Conservation (phyloP, 305 asterid species). For the Fraxinus nigra region DNA sequence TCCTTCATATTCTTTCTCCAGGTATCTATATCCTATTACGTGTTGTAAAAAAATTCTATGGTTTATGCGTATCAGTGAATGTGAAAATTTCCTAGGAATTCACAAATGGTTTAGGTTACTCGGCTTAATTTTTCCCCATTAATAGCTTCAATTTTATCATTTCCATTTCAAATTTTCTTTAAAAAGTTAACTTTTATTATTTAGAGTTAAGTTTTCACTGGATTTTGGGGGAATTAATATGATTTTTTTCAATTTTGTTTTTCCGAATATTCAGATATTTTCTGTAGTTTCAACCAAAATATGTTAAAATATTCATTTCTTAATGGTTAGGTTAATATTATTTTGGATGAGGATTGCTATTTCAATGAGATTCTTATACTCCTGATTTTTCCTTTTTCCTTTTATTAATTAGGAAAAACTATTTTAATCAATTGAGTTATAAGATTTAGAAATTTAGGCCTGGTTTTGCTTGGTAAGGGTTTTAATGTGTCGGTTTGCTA, state of each 20-base stretch:
- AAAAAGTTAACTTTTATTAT: neutral
- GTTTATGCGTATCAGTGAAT: too few relatives aligned
- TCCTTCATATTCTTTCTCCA: too few relatives aligned
- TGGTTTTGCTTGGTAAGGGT: neutral
- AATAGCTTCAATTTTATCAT: too few relatives aligned
- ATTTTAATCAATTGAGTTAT: neutral
- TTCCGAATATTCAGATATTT: neutral
- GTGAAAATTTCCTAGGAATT: too few relatives aligned
- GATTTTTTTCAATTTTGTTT: neutral
- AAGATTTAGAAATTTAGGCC: neutral
- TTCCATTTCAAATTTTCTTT: neutral
- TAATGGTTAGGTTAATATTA: slow-evolving; percentile 1
- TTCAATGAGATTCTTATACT: neutral
- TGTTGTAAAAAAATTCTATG: too few relatives aligned
- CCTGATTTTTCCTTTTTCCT: neutral
- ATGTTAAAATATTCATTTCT: neutral
- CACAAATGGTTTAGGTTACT: too few relatives aligned
- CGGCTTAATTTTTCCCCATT: too few relatives aligned
- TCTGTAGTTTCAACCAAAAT: slow-evolving; percentile 2
- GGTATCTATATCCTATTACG: too few relatives aligned
- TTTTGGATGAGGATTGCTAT: slow-evolving; percentile 12
- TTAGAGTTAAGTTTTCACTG: neutral
- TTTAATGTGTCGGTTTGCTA: neutral
- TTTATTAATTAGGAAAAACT: neutral
- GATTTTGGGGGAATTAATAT: neutral